Percentiles rank a stretch among this genome's conserved stretches.
Conservation (phyloP, 306 rosid species). For the Castanopsis chinensis region DNA sequence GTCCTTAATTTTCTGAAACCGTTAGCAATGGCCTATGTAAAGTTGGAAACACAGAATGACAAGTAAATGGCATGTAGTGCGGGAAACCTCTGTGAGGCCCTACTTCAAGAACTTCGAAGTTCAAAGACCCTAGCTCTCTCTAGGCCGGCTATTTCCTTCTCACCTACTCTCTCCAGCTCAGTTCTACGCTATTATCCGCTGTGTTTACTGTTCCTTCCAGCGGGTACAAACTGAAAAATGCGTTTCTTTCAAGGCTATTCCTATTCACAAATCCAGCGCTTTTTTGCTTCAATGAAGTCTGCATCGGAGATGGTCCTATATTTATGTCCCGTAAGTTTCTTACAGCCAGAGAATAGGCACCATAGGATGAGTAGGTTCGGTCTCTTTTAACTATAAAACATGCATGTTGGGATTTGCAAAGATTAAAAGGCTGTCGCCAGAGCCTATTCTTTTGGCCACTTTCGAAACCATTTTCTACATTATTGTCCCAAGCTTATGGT, state of each 20-base stretch:
- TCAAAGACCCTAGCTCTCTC: conserved; percentile 17
- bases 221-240: conserved; percentile 28
- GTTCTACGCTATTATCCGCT: background rate
- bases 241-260: background rate
- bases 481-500: background rate
- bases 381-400: conserved; percentile 35
- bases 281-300: conserved; percentile 22
- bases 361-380: conserved; percentile 38
- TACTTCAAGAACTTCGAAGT: background rate
- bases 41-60: conserved; percentile 42
- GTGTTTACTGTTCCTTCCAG: conserved; percentile 24
- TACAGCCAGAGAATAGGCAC: conserved; percentile 3
- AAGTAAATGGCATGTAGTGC: conserved; percentile 39
- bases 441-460: conserved; percentile 4
- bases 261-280: conserved; percentile 9
- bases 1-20: conserved; percentile 53
- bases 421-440: conserved; percentile 32
- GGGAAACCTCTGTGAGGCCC: conserved; percentile 11
- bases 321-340: background rate
- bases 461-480: background rate
- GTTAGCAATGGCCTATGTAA: conserved; percentile 25
- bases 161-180: conserved; percentile 4
- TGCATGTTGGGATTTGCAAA: conserved; percentile 53
- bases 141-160: conserved; percentile 57
- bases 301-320: conserved; percentile 6